phyloP scores from a whole-genome alignment of 768 basidiomycete genomes.

The Tylopilus sp. region DNA sequence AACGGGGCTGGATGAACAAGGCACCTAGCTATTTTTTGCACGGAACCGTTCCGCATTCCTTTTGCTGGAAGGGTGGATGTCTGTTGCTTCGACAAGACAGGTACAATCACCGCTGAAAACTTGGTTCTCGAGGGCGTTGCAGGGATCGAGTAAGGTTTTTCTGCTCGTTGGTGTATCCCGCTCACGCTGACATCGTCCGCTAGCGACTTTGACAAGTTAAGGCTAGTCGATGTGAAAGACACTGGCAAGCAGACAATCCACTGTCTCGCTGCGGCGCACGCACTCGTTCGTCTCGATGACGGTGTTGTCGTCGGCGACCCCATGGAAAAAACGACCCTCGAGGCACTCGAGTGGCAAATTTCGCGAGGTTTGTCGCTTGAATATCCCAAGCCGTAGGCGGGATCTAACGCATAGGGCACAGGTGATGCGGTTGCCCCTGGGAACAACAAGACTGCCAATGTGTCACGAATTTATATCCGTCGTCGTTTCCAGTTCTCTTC shows the following conservation, averaged over 20 bases:
- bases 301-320: constrained; percentile 95
- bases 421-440: constrained; percentile 70
- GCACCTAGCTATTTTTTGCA: constrained; percentile 89
- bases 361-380: constrained; percentile 47
- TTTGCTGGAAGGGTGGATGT: constrained; percentile 94
- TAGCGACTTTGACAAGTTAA: constrained; percentile 57
- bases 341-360: constrained; percentile 87
- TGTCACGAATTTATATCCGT: constrained; percentile 65
- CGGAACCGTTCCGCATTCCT: constrained; percentile 98
- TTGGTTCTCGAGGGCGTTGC: constrained; percentile 92
- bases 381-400: neutral
- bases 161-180: neutral
- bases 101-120: constrained; percentile 96
- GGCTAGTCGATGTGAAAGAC: constrained; percentile 76
- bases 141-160: constrained; percentile 75
- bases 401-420: constrained; percentile 10
- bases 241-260: constrained; percentile 74
- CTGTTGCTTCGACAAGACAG: constrained; percentile 99
- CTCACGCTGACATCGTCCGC: constrained; percentile 6
- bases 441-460: constrained; percentile 47
- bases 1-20: neutral
- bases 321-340: constrained; percentile 97
- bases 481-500: constrained; percentile 98
- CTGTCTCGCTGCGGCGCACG: constrained; percentile 92
- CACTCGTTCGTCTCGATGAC: constrained; percentile 90